phyloP scores from a whole-genome alignment of 2,329 filamentous ascomycete species.

The Dactylellina drechsleri region DNA sequence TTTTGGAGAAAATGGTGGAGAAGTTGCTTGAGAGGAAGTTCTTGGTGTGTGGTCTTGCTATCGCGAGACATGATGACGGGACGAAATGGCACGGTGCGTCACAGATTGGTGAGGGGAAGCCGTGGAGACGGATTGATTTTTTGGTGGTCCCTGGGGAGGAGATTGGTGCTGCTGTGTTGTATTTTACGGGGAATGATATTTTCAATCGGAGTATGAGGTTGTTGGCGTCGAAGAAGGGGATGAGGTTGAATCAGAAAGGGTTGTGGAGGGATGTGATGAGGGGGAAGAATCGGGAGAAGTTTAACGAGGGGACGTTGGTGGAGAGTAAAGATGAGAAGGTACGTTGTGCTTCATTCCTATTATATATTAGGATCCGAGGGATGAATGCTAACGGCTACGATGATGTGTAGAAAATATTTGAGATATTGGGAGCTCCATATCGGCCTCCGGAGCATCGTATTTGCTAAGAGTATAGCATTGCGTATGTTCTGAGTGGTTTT shows the following conservation, averaged over 20 bases:
- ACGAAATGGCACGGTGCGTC: constrained; percentile 79
- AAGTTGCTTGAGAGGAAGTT: constrained; percentile 72
- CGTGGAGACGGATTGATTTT: constrained; percentile 66
- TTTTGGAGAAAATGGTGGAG: constrained; percentile 73
- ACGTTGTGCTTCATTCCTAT: background rate
- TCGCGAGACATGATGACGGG: constrained; percentile 64
- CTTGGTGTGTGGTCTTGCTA: constrained; percentile 69
- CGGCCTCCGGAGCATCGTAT: constrained; percentile 79
- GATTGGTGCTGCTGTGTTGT: constrained; percentile 86
- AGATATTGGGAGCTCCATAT: constrained; percentile 84
- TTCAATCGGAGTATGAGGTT: constrained; percentile 89
- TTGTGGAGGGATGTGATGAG: constrained; percentile 77
- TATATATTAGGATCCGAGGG: background rate
- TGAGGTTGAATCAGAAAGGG: constrained; percentile 85
- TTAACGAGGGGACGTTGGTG: constrained; percentile 75
- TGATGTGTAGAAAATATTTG: constrained; percentile 73
- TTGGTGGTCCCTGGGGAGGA: constrained; percentile 82
- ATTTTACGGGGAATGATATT: constrained; percentile 94
- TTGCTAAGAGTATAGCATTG: constrained; percentile 69
- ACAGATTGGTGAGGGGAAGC: constrained; percentile 37
- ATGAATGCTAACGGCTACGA: background rate
- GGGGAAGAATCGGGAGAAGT: constrained; percentile 68
- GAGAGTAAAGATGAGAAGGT: constrained; percentile 77
- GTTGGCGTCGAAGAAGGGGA: constrained; percentile 80
- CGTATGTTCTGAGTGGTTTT: background rate